Base-by-base conservation (phyloP, 345 rosid species). In the Triadica sebifera region DNA sequence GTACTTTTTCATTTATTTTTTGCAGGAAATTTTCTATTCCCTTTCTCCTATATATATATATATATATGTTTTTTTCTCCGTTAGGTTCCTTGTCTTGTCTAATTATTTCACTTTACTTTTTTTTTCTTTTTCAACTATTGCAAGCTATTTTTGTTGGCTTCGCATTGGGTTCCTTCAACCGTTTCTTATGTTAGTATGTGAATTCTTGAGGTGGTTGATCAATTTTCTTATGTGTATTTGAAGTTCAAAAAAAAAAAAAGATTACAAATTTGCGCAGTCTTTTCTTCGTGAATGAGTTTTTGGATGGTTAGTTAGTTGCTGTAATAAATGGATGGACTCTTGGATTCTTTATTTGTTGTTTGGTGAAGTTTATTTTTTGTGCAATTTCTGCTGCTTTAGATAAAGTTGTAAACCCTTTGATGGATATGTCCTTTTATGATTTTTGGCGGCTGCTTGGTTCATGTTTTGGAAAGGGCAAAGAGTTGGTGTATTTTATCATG, bases 11-110 rank as follows among this genome's bases (percentile, higher is more conserved):
- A 1, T 58, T 16, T 7, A 1, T 22, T 46, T 47, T 66, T 22
- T 38, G 17, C n/a, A 25, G 41, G 12, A 66, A 20, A 43, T 16
- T 65, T 4, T 19, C 25, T 34, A 12, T 46, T 50, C 19, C 56
- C 17, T 47, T 47, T 61, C 67, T 64, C 34, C 12, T 15, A 37
- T 37, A 0, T 37, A 4, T 16, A 17, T 16, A 17, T 15, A 55
- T 55, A 55, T 7, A 10, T 43, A 10, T 6, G 1, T 43, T 1
- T 17, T 16, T 15, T 15, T 34, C 17, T 68, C 25, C 45, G 70
- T 38, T 67, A 52, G 76, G 63, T 73, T 65, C 19, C 41, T 46
- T 59, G 49, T 67, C 75, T 78, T 67, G 59, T 60, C 70, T 0
- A 52, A n/a, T 38, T 15, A 5, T 29, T 57, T 72, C 57, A 56